phyloP scores from a whole-genome alignment of 306 rosid genomes.

The Phaseolus lunatus region DNA sequence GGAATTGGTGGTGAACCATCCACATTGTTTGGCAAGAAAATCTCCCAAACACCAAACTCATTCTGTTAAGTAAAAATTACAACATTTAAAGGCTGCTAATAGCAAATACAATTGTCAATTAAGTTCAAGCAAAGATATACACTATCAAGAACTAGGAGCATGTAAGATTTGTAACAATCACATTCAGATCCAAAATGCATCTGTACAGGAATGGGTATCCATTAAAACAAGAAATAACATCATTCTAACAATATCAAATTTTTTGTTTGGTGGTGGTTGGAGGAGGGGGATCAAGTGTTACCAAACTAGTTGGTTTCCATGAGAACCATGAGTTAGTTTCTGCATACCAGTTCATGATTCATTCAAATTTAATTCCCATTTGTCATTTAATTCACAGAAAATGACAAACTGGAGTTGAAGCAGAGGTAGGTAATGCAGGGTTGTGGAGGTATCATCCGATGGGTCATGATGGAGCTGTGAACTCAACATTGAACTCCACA shows the following conservation, averaged over 20 bases:
- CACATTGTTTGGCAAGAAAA: conserved; percentile 92
- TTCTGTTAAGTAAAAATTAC: conserved; percentile 64
- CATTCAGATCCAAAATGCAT: conserved; percentile 24
- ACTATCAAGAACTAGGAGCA: conserved; percentile 23
- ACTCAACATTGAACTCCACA: background rate
- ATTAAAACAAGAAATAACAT: background rate
- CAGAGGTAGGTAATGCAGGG: background rate
- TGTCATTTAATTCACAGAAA: background rate
- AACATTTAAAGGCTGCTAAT: conserved; percentile 32
- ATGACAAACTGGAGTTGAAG: background rate
- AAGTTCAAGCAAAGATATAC: conserved; percentile 36
- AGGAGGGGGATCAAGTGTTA: too few species aligned
- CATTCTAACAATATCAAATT: background rate
- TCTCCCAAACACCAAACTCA: conserved; percentile 99
- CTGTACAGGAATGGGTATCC: conserved; percentile 13
- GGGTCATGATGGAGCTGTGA: background rate
- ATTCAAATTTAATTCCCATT: too few species aligned
- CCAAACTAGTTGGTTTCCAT: too few species aligned
- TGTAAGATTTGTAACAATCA: conserved; percentile 21
- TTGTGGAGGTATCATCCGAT: background rate
- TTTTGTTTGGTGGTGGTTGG: too few species aligned
- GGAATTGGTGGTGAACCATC: conserved; percentile 92
- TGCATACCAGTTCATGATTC: too few species aligned
- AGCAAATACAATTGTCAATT: conserved; percentile 29
- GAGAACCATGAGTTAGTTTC: too few species aligned